Base-by-base conservation (phyloP, 495 filamentous ascomycete genomes). In the Melanomma pulvis-pyrius region DNA sequence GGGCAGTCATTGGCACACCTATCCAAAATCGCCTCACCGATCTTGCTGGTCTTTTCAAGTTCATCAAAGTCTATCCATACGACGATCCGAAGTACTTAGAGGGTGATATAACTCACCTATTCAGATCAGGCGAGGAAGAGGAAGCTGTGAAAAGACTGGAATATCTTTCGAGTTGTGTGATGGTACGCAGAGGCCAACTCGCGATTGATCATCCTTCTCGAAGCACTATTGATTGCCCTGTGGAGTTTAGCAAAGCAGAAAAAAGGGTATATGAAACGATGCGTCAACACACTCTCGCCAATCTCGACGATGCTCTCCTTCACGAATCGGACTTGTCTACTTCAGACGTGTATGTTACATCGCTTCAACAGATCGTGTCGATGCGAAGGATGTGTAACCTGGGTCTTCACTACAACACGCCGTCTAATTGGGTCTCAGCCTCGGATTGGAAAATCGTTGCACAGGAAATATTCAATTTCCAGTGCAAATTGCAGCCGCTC, bases 41-140 rank as follows among this genome's bases (percentile, higher is more conserved):
- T 46, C 51, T 63, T 3, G 34, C 51, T 13, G 39, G 21, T 5
- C 25, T 63, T 13, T 26, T 82, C 7, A 76, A 75, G 46, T 82
- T 82, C 56, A 71, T 82, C 11, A 68, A 60, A 9, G 74, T 64
- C 7, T 68, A 73, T 46, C 81, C 80, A 12, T 82, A 81, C 48
- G 51, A 62, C 17, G 75, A 82, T 24, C 68, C 32, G 1, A 74
- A 59, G 29, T 17, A 26, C 1, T 82, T 80, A 46, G 76, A 63
- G 17, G 12, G 1, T 13, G 61, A 63, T 24, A 55, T 63, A 19
- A 46, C 39, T 22, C 19, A 25, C 8, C 50, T 63, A 2, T 63
- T 49, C 50, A 63, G 34, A 34, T n/a, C 30, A 1, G 51, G 25
- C 13, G 30, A 30, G 3, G 50, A 39, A 9, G 49, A 46, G 32